These are phyloP conservation scores for Pulveroboletus sp. DNA, from an alignment of 768 basidiomycete species.

Conservation along the genomic window DNA sequence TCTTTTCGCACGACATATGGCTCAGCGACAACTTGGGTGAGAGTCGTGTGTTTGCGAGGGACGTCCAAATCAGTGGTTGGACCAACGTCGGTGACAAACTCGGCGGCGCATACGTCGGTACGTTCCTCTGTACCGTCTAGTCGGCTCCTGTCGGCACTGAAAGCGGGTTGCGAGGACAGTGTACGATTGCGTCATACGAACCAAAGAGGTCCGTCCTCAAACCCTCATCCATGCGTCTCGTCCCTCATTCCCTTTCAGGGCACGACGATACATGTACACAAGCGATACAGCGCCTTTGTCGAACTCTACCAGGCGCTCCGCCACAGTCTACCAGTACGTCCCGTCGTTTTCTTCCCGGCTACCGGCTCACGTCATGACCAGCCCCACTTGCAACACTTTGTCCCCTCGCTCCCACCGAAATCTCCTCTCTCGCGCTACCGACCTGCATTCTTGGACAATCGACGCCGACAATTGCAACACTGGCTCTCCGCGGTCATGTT, in stretches of 20 bases:
- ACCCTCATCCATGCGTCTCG: too few species aligned
- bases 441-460: constrained; percentile 61
- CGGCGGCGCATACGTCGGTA: constrained; percentile 65
- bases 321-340: constrained; percentile 49
- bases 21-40: constrained; percentile 57
- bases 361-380: constrained; percentile 20
- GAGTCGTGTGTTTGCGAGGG: constrained; percentile 55
- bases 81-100: constrained; percentile 64
- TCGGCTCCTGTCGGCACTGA: background rate
- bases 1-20: constrained; percentile 70
- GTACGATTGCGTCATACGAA: constrained; percentile 67
- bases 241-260: constrained; percentile 35
- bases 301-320: constrained; percentile 47
- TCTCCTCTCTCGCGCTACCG: constrained; percentile 63
- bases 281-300: constrained; percentile 64
- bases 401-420: constrained; percentile 67
- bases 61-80: constrained; percentile 67
- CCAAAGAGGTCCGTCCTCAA: constrained; percentile 46
- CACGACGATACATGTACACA: constrained; percentile 60
- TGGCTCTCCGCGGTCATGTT: constrained; percentile 64
- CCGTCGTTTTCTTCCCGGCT: background rate
- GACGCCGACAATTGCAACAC: constrained; percentile 56
- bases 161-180: constrained; percentile 32
- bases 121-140: constrained; percentile 9
- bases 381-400: constrained; percentile 41